Base-by-base conservation (phyloP, 257 asterid species). In the Nicotiana obtusifolia region DNA sequence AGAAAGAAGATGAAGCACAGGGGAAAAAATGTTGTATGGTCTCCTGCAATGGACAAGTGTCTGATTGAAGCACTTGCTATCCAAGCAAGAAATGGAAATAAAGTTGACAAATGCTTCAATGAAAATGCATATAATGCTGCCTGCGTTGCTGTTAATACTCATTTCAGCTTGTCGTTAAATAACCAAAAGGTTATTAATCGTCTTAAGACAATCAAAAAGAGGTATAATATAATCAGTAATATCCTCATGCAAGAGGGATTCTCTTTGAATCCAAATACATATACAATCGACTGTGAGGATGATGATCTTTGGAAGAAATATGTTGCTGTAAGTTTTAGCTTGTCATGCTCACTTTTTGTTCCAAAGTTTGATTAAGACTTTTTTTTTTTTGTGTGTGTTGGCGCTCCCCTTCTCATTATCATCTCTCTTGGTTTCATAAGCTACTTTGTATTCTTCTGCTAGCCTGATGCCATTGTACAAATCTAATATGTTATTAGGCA, bases 1-100 rank as follows among this genome's bases (percentile, higher is more conserved):
- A 57, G 62, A 75, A 75, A 31, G 80, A 75, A 75, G 62, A 75
- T 41, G 16, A 75, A 75, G 41, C 80, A 75, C 62, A 75, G 52
- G 80, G 80, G 80, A 7, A 75, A 75, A 75, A 75, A 75, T 75
- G 80, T 75, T 49, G 80, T 75, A 49, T 75, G 62, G 80, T 75
- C 80, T 49, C 80, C 80, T 5, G 80, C 44, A 49, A 75, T 75
- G 80, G 80, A 75, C 62, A 75, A 75, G 44, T 75, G 80, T 49
- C 60, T 75, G 24, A 75, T 75, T 75, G 80, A 75, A 75, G 62
- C 80, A 49, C 80, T 75, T 75, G 53, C 80, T 24, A 49, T 75
- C 56, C 80, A 75, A 75, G 80, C 62, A 49, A 75, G 80, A 75
- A 75, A 75, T 26, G 80, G 80, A 75, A 75, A 75, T 75, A 75